Evolutionary conservation across 306 rosid genomes (phyloP).

Genomic region (Castanopsis chinensis): DNA sequence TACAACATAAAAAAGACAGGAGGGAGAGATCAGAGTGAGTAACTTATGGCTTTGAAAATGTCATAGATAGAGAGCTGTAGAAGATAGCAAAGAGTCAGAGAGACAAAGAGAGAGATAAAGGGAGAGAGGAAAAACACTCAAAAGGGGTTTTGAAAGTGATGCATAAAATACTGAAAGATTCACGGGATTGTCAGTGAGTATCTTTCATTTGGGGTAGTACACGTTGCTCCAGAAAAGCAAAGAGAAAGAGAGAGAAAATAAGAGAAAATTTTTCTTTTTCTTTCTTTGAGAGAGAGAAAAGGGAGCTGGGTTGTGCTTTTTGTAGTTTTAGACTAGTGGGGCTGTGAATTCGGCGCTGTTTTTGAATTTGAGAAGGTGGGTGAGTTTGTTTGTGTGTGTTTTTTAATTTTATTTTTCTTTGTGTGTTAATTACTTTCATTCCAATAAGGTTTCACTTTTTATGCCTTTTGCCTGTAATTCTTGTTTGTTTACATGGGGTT

Average conservation of each 20-base stretch:
- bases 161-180: slow-evolving; percentile 25
- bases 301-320: slow-evolving; percentile 14
- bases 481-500: slow-evolving; percentile 39
- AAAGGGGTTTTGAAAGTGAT: slow-evolving; percentile 35
- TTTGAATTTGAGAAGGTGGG: slow-evolving; percentile 59
- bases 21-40: slow-evolving; percentile 21
- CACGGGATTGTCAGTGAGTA: slow-evolving; percentile 67
- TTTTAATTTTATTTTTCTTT: neutral
- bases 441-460: slow-evolving; percentile 28
- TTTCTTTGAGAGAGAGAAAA: neutral
- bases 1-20: slow-evolving; percentile 10
- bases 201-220: slow-evolving; percentile 58
- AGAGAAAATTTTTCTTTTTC: neutral
- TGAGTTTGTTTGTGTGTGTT: slow-evolving; percentile 21
- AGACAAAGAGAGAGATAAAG: neutral
- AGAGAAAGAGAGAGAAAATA: slow-evolving; percentile 16
- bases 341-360: slow-evolving; percentile 41
- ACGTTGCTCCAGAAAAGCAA: slow-evolving; percentile 75
- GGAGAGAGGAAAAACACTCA: slow-evolving; percentile 14
- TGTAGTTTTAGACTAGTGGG: slow-evolving; percentile 26
- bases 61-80: slow-evolving; percentile 23
- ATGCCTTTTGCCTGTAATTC: slow-evolving; percentile 43
- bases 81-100: slow-evolving; percentile 23
- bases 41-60: slow-evolving; percentile 41
- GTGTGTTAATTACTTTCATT: slow-evolving; percentile 32